Conservation (phyloP, 2,329 filamentous ascomycete genomes). For the Botrytis paeoniae region DNA sequence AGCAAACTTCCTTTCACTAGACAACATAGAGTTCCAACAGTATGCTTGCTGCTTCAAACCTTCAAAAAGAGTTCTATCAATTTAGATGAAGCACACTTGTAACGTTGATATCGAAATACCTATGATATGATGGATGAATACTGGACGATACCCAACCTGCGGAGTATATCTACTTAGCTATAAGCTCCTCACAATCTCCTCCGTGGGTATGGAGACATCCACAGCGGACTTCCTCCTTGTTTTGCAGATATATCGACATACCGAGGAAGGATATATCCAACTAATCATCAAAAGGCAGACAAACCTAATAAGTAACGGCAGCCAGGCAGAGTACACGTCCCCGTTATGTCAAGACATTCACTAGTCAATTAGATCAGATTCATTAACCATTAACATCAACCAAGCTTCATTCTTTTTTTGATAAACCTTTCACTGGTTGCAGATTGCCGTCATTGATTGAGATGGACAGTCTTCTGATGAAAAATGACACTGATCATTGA, state of each 20-base stretch:
- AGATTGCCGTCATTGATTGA: background rate
- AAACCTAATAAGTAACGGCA: background rate
- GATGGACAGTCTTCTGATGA: background rate
- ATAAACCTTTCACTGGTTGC: background rate
- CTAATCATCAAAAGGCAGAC: background rate
- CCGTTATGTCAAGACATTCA: background rate
- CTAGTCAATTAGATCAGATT: background rate
- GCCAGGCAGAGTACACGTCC: background rate
- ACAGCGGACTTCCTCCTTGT: background rate
- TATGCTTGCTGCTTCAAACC: background rate
- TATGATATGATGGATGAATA: background rate
- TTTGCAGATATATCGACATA: background rate
- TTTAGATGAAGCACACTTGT: background rate
- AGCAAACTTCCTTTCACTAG: background rate
- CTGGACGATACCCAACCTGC: background rate
- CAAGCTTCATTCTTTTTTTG: background rate
- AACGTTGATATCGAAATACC: background rate
- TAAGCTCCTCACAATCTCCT: background rate
- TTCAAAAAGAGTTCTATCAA: background rate
- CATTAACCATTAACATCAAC: background rate
- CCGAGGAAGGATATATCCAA: background rate
- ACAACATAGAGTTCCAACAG: background rate
- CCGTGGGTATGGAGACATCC: background rate
- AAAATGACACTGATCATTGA: background rate
- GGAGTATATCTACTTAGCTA: background rate